Base-by-base conservation (phyloP, 306 rosid species). In the Oemleria cerasiformis region DNA sequence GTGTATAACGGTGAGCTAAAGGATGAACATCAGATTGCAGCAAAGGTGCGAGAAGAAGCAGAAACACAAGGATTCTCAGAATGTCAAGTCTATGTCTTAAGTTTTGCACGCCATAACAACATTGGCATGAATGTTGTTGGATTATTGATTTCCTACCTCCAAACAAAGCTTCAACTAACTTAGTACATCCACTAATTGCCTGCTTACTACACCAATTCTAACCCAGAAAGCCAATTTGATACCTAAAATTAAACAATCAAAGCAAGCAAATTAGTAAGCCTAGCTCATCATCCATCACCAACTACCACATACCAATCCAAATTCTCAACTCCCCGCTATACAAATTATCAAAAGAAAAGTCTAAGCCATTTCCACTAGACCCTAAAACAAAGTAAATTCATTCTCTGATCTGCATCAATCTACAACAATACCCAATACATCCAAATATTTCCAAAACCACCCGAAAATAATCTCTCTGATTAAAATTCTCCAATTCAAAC, bases 401-500 rank as follows among this genome's bases (percentile, higher is more conserved):
- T 80, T 71, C 77, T 69, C 78, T 67, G 84, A 89, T 87, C 87
- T 84, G 70, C 77, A 82, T 82, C 84, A 78, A 79, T 77, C 84
- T 57, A 67, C 75, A 73, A 78, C 72, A 71, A 77, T 73, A 75
- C 72, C 85, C 65, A 72, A 42, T n/a, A 63, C 69, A 43, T 54
- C 45, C 23, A 60, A 66, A 65, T 58, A 48, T 66, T 64, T 63
- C 79, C 53, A 59, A 80, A 70, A 75, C 72, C 58, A 62, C 77
- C 64, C 63, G 73, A 80, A n/a, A n/a, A n/a, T n/a, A 63, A 41
- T 74, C 50, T 72, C 84, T 72, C 61, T 76, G 73, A 56, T 23
- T 5, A 9, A 43, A 44, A 12, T 43, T 40, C 41, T 16, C 65
- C 63, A 75, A 72, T 53, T 50, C 75, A 79, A 66, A 62, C 42